A percentile compares a stretch with the other conserved stretches of the same genome.
Conservation (phyloP, 1,139 yeast genomes). For the Nadsonia starkeyi-henricii region DNA sequence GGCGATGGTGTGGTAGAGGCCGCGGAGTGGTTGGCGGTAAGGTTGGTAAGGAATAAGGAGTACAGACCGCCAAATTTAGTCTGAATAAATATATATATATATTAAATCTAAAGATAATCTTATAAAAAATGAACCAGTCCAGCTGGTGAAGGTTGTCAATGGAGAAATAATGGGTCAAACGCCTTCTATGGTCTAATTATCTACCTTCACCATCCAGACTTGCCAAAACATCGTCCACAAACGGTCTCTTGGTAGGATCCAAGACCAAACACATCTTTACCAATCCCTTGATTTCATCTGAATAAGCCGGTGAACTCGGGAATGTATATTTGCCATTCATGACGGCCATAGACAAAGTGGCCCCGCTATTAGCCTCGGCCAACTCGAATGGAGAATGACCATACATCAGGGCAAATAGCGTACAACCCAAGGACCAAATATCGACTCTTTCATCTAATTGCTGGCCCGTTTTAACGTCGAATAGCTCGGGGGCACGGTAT, state of each 20-base stretch:
- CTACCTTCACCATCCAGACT: too few relatives aligned
- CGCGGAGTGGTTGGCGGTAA: slow-evolving; percentile 71
- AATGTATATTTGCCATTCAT: slow-evolving; percentile 53
- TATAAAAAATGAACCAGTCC: too few relatives aligned
- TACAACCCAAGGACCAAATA: slow-evolving; percentile 85
- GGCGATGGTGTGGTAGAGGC: slow-evolving; percentile 78
- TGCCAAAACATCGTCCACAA: slow-evolving; percentile 39
- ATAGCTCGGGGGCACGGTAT: slow-evolving; percentile 79
- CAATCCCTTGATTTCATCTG: slow-evolving; percentile 39
- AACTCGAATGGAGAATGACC: slow-evolving; percentile 79
- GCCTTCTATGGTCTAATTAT: too few relatives aligned
- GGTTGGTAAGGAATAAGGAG: slow-evolving; percentile 39
- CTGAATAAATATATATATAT: not conserved
- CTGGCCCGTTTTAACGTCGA: slow-evolving; percentile 57
- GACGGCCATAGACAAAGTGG: slow-evolving; percentile 65
- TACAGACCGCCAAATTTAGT: not conserved
- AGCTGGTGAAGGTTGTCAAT: too few relatives aligned
- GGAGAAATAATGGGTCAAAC: too few relatives aligned
- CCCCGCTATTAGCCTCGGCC: slow-evolving; percentile 69
- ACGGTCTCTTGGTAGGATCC: slow-evolving; percentile 48
- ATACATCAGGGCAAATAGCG: slow-evolving; percentile 63
- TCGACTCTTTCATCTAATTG: slow-evolving; percentile 62
- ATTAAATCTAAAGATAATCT: not conserved
- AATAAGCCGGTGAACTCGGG: slow-evolving; percentile 44
- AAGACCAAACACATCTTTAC: slow-evolving; percentile 47